Evolutionary conservation across 2,329 filamentous ascomycete species (phyloP).

Genomic region (Exophiala bonariae): DNA sequence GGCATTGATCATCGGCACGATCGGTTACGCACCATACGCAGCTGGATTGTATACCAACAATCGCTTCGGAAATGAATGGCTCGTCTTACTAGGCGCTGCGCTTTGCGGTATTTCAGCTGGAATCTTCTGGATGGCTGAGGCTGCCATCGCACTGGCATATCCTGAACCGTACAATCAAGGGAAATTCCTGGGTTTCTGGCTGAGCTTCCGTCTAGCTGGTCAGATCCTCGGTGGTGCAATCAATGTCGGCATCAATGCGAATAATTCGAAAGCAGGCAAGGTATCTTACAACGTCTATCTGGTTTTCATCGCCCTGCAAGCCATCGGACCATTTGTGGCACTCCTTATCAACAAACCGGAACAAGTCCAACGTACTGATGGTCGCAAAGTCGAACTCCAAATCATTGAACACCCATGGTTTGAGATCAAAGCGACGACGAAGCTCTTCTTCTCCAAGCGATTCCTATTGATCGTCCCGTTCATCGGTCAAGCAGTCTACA

Average conservation of each 20-base stretch:
- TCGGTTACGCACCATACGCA: slow-evolving; percentile 71
- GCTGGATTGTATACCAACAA: slow-evolving; percentile 73
- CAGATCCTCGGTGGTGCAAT: slow-evolving; percentile 73
- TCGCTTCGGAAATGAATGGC: slow-evolving; percentile 67
- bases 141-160: slow-evolving; percentile 70
- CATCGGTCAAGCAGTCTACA: slow-evolving; percentile 70
- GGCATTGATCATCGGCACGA: slow-evolving; percentile 69
- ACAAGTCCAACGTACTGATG: slow-evolving; percentile 66
- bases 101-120: slow-evolving; percentile 70
- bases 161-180: slow-evolving; percentile 69
- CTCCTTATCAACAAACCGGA: slow-evolving; percentile 62
- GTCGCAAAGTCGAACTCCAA: slow-evolving; percentile 59
- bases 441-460: slow-evolving; percentile 59
- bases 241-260: slow-evolving; percentile 65
- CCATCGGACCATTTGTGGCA: slow-evolving; percentile 63
- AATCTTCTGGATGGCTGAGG: slow-evolving; percentile 75
- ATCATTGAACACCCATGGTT: slow-evolving; percentile 58
- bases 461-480: slow-evolving; percentile 67
- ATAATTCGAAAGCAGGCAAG: slow-evolving; percentile 59
- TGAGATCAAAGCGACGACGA: slow-evolving; percentile 62
- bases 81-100: slow-evolving; percentile 66
- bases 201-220: slow-evolving; percentile 60
- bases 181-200: slow-evolving; percentile 67
- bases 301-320: slow-evolving; percentile 70
- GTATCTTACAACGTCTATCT: slow-evolving; percentile 70